Conservation (phyloP, 805 yeast genomes). For the Metschnikowia reukaufii region DNA sequence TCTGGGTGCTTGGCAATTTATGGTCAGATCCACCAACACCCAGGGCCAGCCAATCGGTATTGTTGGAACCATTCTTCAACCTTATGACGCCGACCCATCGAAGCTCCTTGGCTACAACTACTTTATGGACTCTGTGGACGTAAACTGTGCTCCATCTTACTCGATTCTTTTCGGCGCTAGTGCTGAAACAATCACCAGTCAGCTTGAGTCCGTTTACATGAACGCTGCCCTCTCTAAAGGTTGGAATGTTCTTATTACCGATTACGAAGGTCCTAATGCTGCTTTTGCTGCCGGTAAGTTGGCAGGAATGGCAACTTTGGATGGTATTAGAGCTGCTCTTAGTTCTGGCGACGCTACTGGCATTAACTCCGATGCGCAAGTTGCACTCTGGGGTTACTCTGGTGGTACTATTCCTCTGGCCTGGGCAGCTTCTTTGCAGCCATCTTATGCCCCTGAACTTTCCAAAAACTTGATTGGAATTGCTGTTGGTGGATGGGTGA, state of each 20-base stretch:
- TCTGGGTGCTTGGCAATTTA: conserved; percentile 22
- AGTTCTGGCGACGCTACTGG: conserved; percentile 10
- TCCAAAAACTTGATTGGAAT: conserved; percentile 27
- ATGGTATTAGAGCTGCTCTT: conserved; percentile 31
- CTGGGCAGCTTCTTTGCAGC: conserved; percentile 41
- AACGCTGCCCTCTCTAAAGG: conserved; percentile 25
- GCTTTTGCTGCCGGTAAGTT: conserved; percentile 34
- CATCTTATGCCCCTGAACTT: conserved; percentile 38
- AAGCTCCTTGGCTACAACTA: conserved; percentile 24
- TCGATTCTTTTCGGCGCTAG: conserved; percentile 17
- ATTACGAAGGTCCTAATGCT: conserved; percentile 35
- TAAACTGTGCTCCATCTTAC: conserved; percentile 24
- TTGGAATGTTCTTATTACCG: conserved; percentile 34
- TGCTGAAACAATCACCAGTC: conserved; percentile 14
- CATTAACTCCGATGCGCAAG: background rate
- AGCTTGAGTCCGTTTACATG: conserved; percentile 18
- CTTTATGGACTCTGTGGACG: conserved; percentile 22
- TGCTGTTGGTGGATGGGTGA: conserved; percentile 39
- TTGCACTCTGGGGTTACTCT: conserved; percentile 36
- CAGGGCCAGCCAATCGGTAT: conserved; percentile 22
- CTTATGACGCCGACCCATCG: conserved; percentile 23
- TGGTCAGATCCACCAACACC: conserved; percentile 23
- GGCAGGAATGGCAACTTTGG: conserved; percentile 31
- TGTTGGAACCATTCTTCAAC: conserved; percentile 23
- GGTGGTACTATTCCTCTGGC: conserved; percentile 40